Evolutionary conservation across 352 stramenopile genomes (phyloP), one percentile per base, ranked within the genome.

Genomic region (Globisporangium canariense): DNA sequence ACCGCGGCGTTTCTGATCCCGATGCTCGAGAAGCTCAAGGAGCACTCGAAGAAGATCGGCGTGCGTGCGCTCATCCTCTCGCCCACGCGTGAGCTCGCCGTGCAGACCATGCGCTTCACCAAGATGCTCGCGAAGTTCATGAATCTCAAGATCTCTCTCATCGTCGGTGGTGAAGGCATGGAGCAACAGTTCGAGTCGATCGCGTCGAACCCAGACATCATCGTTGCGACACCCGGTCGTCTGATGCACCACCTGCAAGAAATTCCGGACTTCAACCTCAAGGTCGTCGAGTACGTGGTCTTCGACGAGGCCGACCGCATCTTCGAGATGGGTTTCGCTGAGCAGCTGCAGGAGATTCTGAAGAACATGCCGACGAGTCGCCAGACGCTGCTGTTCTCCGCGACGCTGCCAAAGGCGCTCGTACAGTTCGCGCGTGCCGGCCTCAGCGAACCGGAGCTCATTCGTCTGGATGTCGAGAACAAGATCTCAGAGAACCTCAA

Each of bases 221-320:
- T 99, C 46, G 86, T 98, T 25, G 96, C 93, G n/a, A 98, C 96
- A 7, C 96, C 96, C 3, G 96, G 95, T 54, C 89, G 96, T 43
- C 77, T 98, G 18, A 97, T 98, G 83, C 94, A 98, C 73, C 83
- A 93, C 52, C 69, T 98, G 62, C 84, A 97, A 69, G 89, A 98
- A 73, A 96, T 98, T 61, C 81, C 88, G 7, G 93, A 98, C 65
- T 98, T 99, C 70, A 94, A 91, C 58, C 77, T 98, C 43, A 93
- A 95, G 62, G 67, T 73, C 25, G 85, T 98, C 36, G 89, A 98
- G 69, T 95, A 95, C 62, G 84, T 95, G 5, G 94, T 99, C 0
- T 98, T 99, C 70, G 98, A 99, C 71, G 98, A 99, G 74, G 98
- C 97, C 13, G 98, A 99, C 86, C 88, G 98, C 40, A 89, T 99